phyloP scores from a whole-genome alignment of 805 yeast species.

The Lachancea sp. region DNA sequence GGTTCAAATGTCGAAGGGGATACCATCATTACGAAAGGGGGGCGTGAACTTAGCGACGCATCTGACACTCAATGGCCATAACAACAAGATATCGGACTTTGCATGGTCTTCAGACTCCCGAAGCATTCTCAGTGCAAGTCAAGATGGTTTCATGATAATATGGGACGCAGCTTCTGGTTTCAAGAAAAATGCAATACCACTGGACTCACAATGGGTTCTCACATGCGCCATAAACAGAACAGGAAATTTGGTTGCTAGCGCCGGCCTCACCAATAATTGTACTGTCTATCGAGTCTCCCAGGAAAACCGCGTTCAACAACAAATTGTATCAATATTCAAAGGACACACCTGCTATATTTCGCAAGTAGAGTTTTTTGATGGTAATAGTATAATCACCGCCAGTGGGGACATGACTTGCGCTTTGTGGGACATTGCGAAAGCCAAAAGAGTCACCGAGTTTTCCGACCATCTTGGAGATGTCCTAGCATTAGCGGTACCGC shows the following conservation, averaged over 20 bases:
- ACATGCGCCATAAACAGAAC: constrained; percentile 68
- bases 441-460: constrained; percentile 46
- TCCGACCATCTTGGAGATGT: constrained; percentile 71
- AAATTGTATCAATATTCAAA: constrained; percentile 50
- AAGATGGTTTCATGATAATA: constrained; percentile 75
- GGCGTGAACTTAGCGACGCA: constrained; percentile 34
- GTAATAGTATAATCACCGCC: constrained; percentile 53
- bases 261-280: constrained; percentile 76
- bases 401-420: constrained; percentile 80
- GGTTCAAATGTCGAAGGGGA: constrained; percentile 33
- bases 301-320: constrained; percentile 34
- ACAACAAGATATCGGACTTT: constrained; percentile 62
- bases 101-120: constrained; percentile 63
- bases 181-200: constrained; percentile 61
- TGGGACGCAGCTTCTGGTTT: constrained; percentile 77
- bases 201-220: constrained; percentile 75
- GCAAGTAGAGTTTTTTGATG: constrained; percentile 59
- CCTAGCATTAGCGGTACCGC: constrained; percentile 39
- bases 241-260: constrained; percentile 64
- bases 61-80: constrained; percentile 46
- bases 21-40: constrained; percentile 17
- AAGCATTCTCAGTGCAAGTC: constrained; percentile 64
- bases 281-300: constrained; percentile 51
- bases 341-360: constrained; percentile 83
- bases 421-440: constrained; percentile 71